Percentiles rank a stretch among this genome's conserved stretches.
phyloP scores from a whole-genome alignment of 169 alveolate species.

The Blepharisma undulans region DNA sequence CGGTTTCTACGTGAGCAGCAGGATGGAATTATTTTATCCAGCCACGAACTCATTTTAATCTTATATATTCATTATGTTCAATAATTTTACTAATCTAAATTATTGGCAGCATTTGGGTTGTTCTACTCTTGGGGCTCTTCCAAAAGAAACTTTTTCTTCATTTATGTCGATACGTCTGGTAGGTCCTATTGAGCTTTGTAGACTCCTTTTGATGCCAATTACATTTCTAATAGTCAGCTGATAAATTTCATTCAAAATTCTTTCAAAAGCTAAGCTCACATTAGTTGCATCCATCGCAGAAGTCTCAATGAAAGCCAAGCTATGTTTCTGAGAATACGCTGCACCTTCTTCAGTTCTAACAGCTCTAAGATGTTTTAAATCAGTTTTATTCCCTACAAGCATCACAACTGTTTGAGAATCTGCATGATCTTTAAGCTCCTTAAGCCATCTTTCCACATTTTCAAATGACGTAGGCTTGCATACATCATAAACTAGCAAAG shows the following conservation, averaged over 20 bases:
- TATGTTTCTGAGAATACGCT: slow-evolving; percentile 89
- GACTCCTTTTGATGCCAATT: background rate
- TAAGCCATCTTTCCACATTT: slow-evolving; percentile 95
- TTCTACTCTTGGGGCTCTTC: background rate
- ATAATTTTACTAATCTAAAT: background rate
- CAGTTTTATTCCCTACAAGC: slow-evolving; percentile 98
- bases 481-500: slow-evolving; percentile 97
- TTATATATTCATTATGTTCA: background rate
- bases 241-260: slow-evolving; percentile 71
- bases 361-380: slow-evolving; percentile 89
- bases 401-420: slow-evolving; percentile 93
- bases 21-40: background rate
- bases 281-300: slow-evolving; percentile 94
- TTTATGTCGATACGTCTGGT: background rate
- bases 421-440: slow-evolving; percentile 96
- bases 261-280: slow-evolving; percentile 93
- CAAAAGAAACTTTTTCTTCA: background rate
- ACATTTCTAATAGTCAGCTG: slow-evolving; percentile 10
- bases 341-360: slow-evolving; percentile 94
- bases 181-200: background rate
- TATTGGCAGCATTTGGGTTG: background rate
- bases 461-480: slow-evolving; percentile 94
- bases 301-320: slow-evolving; percentile 94
- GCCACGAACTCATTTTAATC: background rate
- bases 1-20: background rate